Evolutionary conservation across 2,329 filamentous ascomycete genomes (phyloP).

Genomic region (Sordariomycetes sp.): DNA sequence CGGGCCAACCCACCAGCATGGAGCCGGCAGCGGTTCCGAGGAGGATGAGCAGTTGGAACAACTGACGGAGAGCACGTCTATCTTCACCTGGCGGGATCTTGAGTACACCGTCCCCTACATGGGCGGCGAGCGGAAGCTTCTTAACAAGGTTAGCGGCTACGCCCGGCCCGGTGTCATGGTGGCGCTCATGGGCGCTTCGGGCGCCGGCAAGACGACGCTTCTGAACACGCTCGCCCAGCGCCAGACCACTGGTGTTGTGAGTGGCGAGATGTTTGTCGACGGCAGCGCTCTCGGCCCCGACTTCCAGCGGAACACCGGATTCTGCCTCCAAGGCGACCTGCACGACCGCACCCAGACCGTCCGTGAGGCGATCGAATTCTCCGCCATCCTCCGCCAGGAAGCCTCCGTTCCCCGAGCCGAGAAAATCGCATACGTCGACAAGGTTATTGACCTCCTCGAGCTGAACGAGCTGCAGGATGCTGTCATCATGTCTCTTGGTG

Average conservation of each 20-base stretch:
- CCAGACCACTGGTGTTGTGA: conserved; percentile 24
- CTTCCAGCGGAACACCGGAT: conserved; percentile 55
- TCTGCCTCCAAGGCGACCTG: conserved; percentile 82
- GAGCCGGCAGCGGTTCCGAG: conserved; percentile 20
- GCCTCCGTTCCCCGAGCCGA: conserved; percentile 36
- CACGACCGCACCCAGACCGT: conserved; percentile 74
- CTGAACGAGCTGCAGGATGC: conserved; percentile 58
- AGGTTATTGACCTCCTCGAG: conserved; percentile 62
- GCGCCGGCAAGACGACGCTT: conserved; percentile 72
- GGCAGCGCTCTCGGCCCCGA: conserved; percentile 39
- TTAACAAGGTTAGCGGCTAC: conserved; percentile 9
- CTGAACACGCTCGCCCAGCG: conserved; percentile 68
- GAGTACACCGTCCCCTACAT: conserved; percentile 44
- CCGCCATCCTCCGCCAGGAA: conserved; percentile 54
- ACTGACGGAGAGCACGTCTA: conserved; percentile 14
- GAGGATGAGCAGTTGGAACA: conserved; percentile 11
- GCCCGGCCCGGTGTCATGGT: conserved; percentile 51
- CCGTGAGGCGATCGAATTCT: conserved; percentile 68
- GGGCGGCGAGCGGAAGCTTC: conserved; percentile 27
- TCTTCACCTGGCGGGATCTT: conserved; percentile 42
- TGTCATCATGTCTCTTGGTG: conserved; percentile 72
- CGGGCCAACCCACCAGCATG: conserved; percentile 34
- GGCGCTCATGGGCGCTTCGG: conserved; percentile 70
- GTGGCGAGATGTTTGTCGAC: conserved; percentile 51
- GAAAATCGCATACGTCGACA: conserved; percentile 51